Base-by-base conservation (phyloP, 2,329 filamentous ascomycete genomes). In the Stachybotrys chlorohalonatus region DNA sequence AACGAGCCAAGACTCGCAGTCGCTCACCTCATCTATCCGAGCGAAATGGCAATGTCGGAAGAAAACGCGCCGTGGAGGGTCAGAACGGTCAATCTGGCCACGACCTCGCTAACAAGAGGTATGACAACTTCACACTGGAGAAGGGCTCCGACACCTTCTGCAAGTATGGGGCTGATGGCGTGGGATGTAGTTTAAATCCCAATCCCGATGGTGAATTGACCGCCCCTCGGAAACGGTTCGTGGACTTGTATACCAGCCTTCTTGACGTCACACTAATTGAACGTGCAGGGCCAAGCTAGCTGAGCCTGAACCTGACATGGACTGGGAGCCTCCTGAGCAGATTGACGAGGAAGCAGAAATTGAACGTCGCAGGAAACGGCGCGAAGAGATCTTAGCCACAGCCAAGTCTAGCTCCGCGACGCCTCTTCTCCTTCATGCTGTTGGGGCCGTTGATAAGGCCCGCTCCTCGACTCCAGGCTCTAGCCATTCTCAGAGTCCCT, bases 261-360 rank as follows among this genome's bases (percentile, higher is more conserved):
- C 13, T 42, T 42, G 36, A 42, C 13, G 13, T 42, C 8, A 9
- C 36, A 5, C 36, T 42, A 13, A 42, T 42, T 42, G 8, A 9
- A 9, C 6, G 5, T 13, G 36, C 36, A 42, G 36, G 36, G 13
- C 8, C 8, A 42, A 9, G 13, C 36, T 13, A 13, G 36, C 36
- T 13, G 36, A 42, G 36, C 36, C 36, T 9, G 73, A 66, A 59
- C 66, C 65, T 9, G 68, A 71, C 59, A 69, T 73, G 56, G 75
- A 81, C 57, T 75, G 72, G 60, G 75, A 80, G 57, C 78, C 81
- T 59, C 74, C 79, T 54, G 77, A 84, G 62, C 77, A 81, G n/a
- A 68, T 90, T 61, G 87, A 95, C 68, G 89, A 95, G 73, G 88
- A 87, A 58, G 85, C 88, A 61, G 80, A 93, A 64, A 88, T 96